These are phyloP conservation scores for Candida mesenterica DNA, from an alignment of 1,139 yeast species.

Conservation along the genomic window DNA sequence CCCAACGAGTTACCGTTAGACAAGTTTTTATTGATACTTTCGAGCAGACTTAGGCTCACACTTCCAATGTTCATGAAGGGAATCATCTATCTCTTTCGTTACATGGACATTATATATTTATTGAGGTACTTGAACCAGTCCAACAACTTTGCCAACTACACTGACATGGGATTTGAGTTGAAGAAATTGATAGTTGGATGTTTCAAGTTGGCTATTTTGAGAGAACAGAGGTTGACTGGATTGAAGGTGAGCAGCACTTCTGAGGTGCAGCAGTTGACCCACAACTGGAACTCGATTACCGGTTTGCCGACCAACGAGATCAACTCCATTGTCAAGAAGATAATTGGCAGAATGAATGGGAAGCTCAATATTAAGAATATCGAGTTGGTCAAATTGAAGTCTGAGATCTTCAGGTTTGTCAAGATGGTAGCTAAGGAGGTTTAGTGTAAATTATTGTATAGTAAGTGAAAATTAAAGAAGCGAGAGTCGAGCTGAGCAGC, in stretches of 20 bases:
- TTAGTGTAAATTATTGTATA: constrained; percentile 13
- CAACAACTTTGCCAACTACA: constrained; percentile 36
- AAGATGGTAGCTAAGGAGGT: constrained; percentile 41
- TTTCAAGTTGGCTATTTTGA: constrained; percentile 39
- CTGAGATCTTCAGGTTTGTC: constrained; percentile 44
- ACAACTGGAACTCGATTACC: constrained; percentile 35
- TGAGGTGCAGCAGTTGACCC: constrained; percentile 4
- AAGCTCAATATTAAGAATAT: constrained; percentile 39
- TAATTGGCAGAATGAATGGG: constrained; percentile 44
- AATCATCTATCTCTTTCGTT: constrained; percentile 44
- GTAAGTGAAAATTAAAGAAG: no score
- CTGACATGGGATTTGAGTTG: constrained; percentile 46
- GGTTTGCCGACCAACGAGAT: constrained; percentile 41
- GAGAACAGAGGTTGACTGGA: constrained; percentile 22
- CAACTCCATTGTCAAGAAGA: constrained; percentile 35
- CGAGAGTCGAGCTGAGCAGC: no score
- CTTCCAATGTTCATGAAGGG: constrained; percentile 42
- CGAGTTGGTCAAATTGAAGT: constrained; percentile 39
- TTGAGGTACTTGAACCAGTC: constrained; percentile 49
- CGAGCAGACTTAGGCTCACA: constrained; percentile 38
- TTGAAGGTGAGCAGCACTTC: constrained; percentile 9
- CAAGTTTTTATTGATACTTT: constrained; percentile 38
- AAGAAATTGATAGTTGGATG: constrained; percentile 47
- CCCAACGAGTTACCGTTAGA: constrained; percentile 42
- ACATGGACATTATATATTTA: constrained; percentile 49